A percentile compares a stretch with the other conserved stretches of the same genome.
phyloP scores from a whole-genome alignment of 2,329 filamentous ascomycete genomes.

The Tympanopsis confertula region DNA sequence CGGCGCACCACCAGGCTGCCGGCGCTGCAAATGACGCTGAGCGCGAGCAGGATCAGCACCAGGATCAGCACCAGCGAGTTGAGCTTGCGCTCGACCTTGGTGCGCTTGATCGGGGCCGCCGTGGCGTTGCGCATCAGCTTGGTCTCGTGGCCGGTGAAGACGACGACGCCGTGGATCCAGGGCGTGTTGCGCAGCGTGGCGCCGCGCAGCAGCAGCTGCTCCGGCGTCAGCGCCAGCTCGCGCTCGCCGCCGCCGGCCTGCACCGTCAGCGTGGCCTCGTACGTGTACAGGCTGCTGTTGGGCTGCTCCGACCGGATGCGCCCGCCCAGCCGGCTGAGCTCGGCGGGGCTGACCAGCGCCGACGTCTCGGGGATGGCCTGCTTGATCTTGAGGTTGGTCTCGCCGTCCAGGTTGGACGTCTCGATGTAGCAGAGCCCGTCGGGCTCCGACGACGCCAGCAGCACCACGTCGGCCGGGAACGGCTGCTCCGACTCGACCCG shows the following conservation, averaged over 20 bases:
- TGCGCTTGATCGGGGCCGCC: slow-evolving; percentile 92
- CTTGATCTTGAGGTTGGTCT: slow-evolving; percentile 98
- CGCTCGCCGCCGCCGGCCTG: slow-evolving; percentile 84
- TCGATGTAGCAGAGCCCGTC: slow-evolving; percentile 98
- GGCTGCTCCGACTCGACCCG: slow-evolving; percentile 89
- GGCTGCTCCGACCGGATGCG: slow-evolving; percentile 89
- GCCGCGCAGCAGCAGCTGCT: slow-evolving; percentile 84
- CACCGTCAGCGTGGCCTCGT: slow-evolving; percentile 90
- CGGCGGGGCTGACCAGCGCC: slow-evolving; percentile 71
- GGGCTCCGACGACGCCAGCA: slow-evolving; percentile 88
- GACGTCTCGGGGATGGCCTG: slow-evolving; percentile 90
- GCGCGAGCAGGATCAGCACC: slow-evolving; percentile 67
- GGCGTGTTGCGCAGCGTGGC: slow-evolving; percentile 91
- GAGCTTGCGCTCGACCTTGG: slow-evolving; percentile 85
- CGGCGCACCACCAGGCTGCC: slow-evolving; percentile 75
- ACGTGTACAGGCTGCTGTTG: slow-evolving; percentile 96
- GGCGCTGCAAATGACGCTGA: slow-evolving; percentile 82
- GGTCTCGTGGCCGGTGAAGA: slow-evolving; percentile 95
- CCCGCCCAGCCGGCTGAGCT: slow-evolving; percentile 76
- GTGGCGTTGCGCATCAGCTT: slow-evolving; percentile 99
- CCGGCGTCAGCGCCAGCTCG: slow-evolving; percentile 77
- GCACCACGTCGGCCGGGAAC: slow-evolving; percentile 84
- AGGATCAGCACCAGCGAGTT: slow-evolving; percentile 89
- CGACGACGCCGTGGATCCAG: slow-evolving; percentile 91
- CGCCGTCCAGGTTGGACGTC: slow-evolving; percentile 91